phyloP scores from a whole-genome alignment of 352 stramenopile genomes.

The Phytopythium chamaehyphon region DNA sequence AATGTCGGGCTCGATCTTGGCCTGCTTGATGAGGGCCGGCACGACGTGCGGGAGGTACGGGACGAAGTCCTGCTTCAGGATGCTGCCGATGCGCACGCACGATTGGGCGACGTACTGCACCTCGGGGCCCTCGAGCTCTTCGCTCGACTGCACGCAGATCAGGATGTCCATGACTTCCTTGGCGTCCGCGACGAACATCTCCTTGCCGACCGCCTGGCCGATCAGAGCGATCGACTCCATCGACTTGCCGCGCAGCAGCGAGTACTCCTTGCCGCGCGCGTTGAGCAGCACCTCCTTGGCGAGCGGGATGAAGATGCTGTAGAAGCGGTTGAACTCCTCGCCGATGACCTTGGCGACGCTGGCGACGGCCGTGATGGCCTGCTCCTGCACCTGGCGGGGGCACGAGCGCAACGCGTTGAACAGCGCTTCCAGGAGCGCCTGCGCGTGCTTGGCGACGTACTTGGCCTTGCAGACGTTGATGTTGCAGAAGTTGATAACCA shows the following conservation, averaged over 20 bases:
- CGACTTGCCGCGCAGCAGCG: conserved; percentile 77
- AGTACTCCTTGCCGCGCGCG: conserved; percentile 70
- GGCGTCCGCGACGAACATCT: conserved; percentile 69
- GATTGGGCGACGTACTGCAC: conserved; percentile 86
- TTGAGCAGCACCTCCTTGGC: conserved; percentile 82
- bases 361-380: conserved; percentile 83
- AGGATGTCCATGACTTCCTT: conserved; percentile 88
- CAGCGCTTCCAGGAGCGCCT: conserved; percentile 70
- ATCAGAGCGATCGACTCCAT: conserved; percentile 89
- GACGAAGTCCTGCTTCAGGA: conserved; percentile 86
- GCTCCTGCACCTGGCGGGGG: conserved; percentile 82
- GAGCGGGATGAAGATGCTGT: conserved; percentile 86
- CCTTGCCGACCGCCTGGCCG: conserved; percentile 84
- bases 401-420: conserved; percentile 76
- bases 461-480: conserved; percentile 80
- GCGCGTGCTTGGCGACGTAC: conserved; percentile 57
- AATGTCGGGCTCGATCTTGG: conserved; percentile 78
- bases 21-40: conserved; percentile 77
- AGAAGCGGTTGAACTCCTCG: conserved; percentile 72
- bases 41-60: conserved; percentile 83
- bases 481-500: conserved; percentile 87
- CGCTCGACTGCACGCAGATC: conserved; percentile 65
- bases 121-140: conserved; percentile 67
- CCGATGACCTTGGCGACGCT: conserved; percentile 84
- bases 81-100: conserved; percentile 82